These are phyloP conservation scores for Platanthera guangdongensis DNA, from an alignment of 106 monocot genomes.

Conservation along the genomic window DNA sequence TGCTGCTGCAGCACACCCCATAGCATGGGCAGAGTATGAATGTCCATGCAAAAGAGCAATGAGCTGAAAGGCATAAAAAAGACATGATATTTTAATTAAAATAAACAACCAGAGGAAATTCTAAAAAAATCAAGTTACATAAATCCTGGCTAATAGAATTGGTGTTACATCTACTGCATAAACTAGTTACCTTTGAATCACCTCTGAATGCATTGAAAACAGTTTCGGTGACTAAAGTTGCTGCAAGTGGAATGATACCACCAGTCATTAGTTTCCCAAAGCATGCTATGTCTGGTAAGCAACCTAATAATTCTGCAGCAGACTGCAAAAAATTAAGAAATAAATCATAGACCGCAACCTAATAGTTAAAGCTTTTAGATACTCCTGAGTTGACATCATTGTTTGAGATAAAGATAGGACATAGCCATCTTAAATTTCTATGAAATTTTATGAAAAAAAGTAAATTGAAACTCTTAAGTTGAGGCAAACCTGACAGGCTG, in stretches of 20 bases:
- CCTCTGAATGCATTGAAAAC: conserved; percentile 72
- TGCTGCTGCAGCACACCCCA: conserved; percentile 70
- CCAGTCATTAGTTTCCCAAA: conserved; percentile 91
- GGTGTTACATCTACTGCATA: background rate
- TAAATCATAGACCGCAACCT: background rate
- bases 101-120: background rate
- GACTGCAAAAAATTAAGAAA: conserved; percentile 40
- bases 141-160: background rate
- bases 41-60: conserved; percentile 91
- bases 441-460: background rate
- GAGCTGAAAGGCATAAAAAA: conserved; percentile 32
- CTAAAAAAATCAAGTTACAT: background rate
- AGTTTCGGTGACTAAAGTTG: conserved; percentile 73
- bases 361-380: background rate
- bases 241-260: conserved; percentile 86
- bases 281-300: conserved; percentile 82
- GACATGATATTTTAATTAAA: background rate
- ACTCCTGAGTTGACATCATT: background rate
- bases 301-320: conserved; percentile 84
- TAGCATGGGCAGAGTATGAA: conserved; percentile 88
- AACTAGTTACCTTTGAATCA: conserved; percentile 69
- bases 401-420: background rate
- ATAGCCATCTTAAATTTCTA: background rate
- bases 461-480: background rate
- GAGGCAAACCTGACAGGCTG: background rate